Percentiles rank a stretch among this genome's conserved stretches.
These are phyloP conservation scores for Leucocoprinus birnbaumii DNA, from an alignment of 768 basidiomycete genomes.

Conservation along the genomic window DNA sequence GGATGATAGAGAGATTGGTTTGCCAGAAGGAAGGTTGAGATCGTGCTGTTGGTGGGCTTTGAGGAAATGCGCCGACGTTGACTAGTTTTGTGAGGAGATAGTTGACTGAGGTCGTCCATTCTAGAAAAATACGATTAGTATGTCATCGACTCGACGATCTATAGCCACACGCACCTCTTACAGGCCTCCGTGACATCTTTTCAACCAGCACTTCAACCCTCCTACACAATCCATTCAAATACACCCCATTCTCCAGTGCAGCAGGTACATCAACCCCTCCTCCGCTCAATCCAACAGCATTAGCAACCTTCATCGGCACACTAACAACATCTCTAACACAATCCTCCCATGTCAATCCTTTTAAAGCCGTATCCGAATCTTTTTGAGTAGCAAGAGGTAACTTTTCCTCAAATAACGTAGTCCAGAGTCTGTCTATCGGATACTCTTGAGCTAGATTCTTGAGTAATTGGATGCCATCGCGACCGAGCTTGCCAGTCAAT, in stretches of 20 bases:
- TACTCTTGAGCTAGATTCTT: conserved; percentile 56
- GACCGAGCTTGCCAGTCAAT: conserved; percentile 43
- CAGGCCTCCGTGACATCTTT: conserved; percentile 32
- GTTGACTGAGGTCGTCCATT: conserved; percentile 37
- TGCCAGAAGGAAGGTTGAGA: conserved; percentile 74
- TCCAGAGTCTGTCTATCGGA: conserved; percentile 65
- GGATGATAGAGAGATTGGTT: conserved; percentile 46
- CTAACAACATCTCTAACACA: conserved; percentile 60
- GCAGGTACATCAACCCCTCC: conserved; percentile 31
- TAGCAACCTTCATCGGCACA: conserved; percentile 78
- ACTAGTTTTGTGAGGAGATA: conserved; percentile 67
- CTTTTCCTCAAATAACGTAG: conserved; percentile 36
- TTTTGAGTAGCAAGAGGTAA: conserved; percentile 1
- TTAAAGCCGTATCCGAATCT: conserved; percentile 21
- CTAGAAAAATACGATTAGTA: conserved; percentile 21
- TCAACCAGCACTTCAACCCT: conserved; percentile 52
- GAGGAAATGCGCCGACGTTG: conserved; percentile 64
- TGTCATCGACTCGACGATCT: neutral
- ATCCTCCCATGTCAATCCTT: conserved; percentile 67
- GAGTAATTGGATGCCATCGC: conserved; percentile 51
- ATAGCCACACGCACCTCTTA: conserved; percentile 37
- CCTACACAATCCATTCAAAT: conserved; percentile 50
- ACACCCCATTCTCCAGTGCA: conserved; percentile 51
- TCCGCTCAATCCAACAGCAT: conserved; percentile 48
- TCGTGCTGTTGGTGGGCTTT: conserved; percentile 42